Conservation (phyloP, 202 grass and related monocot species). For the Carex sylvatica region DNA sequence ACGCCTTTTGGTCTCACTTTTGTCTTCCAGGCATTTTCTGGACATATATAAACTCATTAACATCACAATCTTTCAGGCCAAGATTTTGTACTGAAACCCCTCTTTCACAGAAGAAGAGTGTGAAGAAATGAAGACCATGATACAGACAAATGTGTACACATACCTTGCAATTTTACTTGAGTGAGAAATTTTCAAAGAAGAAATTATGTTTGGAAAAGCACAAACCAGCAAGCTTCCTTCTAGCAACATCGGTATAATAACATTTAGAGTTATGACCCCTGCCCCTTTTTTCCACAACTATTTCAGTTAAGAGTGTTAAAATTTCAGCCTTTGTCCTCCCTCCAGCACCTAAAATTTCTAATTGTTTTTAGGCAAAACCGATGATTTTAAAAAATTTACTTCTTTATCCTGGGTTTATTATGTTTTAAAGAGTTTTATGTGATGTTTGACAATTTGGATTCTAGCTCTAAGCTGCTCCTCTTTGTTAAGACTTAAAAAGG, state of each 20-base stretch:
- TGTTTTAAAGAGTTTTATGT: no score
- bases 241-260: conserved; percentile 45
- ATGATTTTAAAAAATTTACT: background rate
- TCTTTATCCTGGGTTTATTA: background rate
- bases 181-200: conserved; percentile 85
- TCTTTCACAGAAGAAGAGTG: conserved; percentile 71
- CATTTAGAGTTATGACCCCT: background rate
- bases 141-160: conserved; percentile 90
- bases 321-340: background rate
- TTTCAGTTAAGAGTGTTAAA: background rate
- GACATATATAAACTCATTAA: conserved; percentile 28
- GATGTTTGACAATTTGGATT: background rate
- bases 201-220: conserved; percentile 53
- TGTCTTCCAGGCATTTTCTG: conserved; percentile 2
- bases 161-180: conserved; percentile 82
- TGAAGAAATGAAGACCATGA: conserved; percentile 79
- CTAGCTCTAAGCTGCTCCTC: background rate
- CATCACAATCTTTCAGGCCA: conserved; percentile 46
- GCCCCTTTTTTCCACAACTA: background rate
- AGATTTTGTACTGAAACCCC: conserved; percentile 67
- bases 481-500: background rate
- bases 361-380: background rate
- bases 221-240: conserved; percentile 32
- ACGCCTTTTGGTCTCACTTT: background rate
- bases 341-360: background rate